Evolutionary conservation across 768 basidiomycete genomes (phyloP), one percentile per base, ranked within the genome.

Genomic region (Auriscalpium orientale): DNA sequence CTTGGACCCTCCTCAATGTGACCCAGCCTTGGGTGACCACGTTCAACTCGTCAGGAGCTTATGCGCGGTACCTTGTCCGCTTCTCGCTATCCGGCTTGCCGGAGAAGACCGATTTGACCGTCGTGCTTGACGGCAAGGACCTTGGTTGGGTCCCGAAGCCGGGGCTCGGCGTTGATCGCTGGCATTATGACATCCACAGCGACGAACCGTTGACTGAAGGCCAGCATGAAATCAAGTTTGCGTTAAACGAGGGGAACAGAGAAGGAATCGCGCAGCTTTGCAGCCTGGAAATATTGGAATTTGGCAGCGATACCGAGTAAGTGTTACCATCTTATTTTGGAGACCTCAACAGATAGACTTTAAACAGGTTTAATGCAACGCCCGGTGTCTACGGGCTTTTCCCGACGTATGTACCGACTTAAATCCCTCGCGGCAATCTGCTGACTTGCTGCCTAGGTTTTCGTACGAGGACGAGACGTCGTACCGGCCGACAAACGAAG

Each of bases 401-500:
- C 66, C 88, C 89, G 10, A 91, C 89, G 85, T 89, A 59, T 56
- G 83, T 70, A 6, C 34, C 49, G 28, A 28, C 37, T 35, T 6
- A 8, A 9, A 20, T 49, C 33, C 20, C 34, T 5, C 4, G 46
- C 49, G 6, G 28, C 38, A 33, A 44, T 20, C 28, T 20, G 9
- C 35, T 11, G 20, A 38, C 28, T 28, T 44, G 34, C 36, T 4
- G 16, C 43, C 18, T 58, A 88, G 87, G 18, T 89, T 78, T 65
- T 86, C 84, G 0, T 74, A 83, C 36, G 67, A 72, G 40, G 88
- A 90, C 62, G 67, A 68, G 51, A 89, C 85, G 0, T 78, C 79
- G 3, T 91, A 86, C 68, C 79, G 89, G n/a, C 89, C 89, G 4
- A 91, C 89, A 2, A 88, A 89, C 60, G 83, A 88, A 57, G 85